Conservation (phyloP, 148 eudicot genomes). For the Rhododendron vialii region DNA sequence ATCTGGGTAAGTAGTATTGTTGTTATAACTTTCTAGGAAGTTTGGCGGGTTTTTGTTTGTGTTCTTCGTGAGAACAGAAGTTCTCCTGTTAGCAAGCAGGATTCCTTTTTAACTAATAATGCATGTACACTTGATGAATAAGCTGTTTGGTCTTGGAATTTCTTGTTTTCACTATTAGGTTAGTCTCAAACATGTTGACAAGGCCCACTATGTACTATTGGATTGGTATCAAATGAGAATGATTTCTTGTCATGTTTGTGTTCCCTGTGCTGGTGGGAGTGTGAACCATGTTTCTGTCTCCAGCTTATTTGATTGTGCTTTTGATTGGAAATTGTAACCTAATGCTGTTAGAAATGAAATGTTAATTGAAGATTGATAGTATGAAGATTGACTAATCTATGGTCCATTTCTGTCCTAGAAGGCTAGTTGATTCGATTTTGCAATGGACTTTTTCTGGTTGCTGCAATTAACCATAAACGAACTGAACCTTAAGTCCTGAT, state of each 20-base stretch:
- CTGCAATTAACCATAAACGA: neutral
- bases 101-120: neutral
- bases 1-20: neutral
- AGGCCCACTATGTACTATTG: neutral
- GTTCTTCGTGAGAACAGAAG: slow-evolving; percentile 25
- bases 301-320: neutral
- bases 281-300: neutral
- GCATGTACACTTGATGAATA: neutral
- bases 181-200: neutral
- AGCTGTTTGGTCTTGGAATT: neutral
- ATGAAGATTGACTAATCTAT: neutral
- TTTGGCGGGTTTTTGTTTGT: neutral
- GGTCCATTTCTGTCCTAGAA: neutral
- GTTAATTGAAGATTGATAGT: neutral
- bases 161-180: neutral
- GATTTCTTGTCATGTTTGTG: neutral
- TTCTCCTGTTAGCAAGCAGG: slow-evolving; percentile 27
- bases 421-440: neutral
- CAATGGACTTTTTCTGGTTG: neutral
- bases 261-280: neutral
- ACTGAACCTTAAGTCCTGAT: neutral
- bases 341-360: neutral
- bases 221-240: neutral
- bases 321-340: neutral
- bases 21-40: neutral